Evolutionary conservation across 192 early-diverging fungal species (phyloP).

Genomic region (Gigaspora rosea): DNA sequence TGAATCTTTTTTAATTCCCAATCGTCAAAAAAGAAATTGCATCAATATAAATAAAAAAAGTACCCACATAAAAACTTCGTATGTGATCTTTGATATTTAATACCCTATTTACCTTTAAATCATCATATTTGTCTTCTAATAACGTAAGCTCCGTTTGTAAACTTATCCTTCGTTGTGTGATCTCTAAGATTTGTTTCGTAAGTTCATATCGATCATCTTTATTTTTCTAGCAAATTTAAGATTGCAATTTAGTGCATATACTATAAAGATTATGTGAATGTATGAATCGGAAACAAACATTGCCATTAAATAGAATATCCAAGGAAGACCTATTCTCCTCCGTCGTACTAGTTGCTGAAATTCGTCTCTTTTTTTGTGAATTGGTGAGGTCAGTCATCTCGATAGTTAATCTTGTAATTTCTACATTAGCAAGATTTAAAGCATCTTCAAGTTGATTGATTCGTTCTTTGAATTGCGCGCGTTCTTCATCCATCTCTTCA

Average conservation of each 20-base stretch:
- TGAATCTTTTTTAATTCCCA: conserved; percentile 15
- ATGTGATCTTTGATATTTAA: conserved; percentile 10
- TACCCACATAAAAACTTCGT: conserved; percentile 21
- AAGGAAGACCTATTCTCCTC: conserved; percentile 9
- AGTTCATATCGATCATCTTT: conserved; percentile 25
- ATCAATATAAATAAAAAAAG: conserved; percentile 10
- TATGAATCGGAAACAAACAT: neutral
- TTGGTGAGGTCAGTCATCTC: conserved; percentile 19
- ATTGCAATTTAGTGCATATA: neutral
- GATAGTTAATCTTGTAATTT: conserved; percentile 29
- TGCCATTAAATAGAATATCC: conserved; percentile 9
- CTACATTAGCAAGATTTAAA: conserved; percentile 28
- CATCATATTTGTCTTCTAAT: conserved; percentile 27
- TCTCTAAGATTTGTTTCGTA: conserved; percentile 27
- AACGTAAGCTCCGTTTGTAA: conserved; percentile 29
- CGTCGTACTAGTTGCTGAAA: neutral
- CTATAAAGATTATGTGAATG: neutral
- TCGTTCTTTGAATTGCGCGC: neutral
- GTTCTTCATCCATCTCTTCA: conserved; percentile 23
- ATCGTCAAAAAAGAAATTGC: neutral
- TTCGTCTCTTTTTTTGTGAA: neutral
- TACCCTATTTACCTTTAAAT: conserved; percentile 32
- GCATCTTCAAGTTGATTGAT: conserved; percentile 32
- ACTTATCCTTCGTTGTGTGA: conserved; percentile 31
- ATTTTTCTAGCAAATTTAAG: neutral